These are phyloP conservation scores for Bombardia bombarda DNA, from an alignment of 495 filamentous ascomycete genomes.

Conservation along the genomic window DNA sequence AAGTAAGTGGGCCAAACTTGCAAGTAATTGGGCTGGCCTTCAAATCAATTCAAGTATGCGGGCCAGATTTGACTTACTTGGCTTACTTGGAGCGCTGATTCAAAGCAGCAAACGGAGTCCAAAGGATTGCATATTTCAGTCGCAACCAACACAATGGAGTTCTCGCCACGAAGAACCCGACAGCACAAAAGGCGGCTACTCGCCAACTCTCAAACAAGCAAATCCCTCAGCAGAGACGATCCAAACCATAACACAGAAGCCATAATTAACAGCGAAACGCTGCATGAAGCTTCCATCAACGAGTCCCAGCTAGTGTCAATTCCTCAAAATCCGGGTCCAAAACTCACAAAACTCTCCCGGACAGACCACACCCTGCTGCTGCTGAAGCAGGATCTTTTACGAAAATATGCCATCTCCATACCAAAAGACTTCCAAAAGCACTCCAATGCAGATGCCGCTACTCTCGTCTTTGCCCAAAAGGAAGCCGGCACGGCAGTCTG, in stretches of 20 bases:
- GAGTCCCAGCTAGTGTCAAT: background rate
- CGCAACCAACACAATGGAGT: background rate
- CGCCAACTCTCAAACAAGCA: background rate
- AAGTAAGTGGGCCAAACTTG: no score
- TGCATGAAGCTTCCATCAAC: background rate
- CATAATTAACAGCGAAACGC: background rate
- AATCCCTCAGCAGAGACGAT: background rate
- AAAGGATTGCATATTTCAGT: no score
- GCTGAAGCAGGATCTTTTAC: slow-evolving; percentile 12
- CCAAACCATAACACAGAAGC: background rate
- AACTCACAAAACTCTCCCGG: slow-evolving; percentile 1
- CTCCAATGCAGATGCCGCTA: slow-evolving; percentile 15
- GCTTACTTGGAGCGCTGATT: no score
- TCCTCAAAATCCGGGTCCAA: background rate
- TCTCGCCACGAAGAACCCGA: slow-evolving; percentile 3
- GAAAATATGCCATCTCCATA: background rate
- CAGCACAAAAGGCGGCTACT: background rate
- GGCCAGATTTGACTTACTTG: no score
- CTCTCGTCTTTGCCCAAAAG: slow-evolving; percentile 40
- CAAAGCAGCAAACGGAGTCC: no score
- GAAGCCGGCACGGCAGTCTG: slow-evolving; percentile 43
- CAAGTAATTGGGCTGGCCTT: no score
- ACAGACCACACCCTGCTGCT: slow-evolving; percentile 11
- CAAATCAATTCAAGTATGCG: no score
- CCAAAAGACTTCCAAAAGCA: slow-evolving; percentile 3